A percentile compares a stretch with the other conserved stretches of the same genome.
Evolutionary conservation across 345 rosid species (phyloP).

Genomic region (Nasturtium officinale): DNA sequence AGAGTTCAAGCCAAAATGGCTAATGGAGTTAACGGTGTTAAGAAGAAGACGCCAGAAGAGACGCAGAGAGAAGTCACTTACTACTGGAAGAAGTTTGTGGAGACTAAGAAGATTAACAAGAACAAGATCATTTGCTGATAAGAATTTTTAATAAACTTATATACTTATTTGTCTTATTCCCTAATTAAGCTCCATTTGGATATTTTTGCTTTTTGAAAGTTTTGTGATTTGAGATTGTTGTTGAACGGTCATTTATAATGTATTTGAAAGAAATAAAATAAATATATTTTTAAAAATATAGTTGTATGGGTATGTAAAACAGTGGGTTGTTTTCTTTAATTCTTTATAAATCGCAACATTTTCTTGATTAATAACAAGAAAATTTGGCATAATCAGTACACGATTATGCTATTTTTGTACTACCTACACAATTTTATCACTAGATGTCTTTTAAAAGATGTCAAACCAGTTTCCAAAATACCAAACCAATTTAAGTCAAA

Average conservation of each 20-base stretch:
- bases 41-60: constrained; percentile 80
- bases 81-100: constrained; percentile 76
- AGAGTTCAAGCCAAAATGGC: constrained; percentile 48
- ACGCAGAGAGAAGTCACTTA: constrained; percentile 66
- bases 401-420: neutral
- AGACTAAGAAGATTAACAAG: constrained; percentile 53
- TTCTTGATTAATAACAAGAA: neutral
- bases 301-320: neutral
- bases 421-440: too few relatives aligned
- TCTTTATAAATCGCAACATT: too few relatives aligned
- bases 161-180: neutral
- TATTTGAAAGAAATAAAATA: neutral
- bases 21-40: constrained; percentile 35
- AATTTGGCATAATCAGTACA: neutral
- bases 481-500: too few relatives aligned
- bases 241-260: neutral
- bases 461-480: neutral
- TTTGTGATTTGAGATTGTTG: constrained; percentile 7
- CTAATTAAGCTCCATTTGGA: constrained; percentile 3
- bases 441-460: neutral
- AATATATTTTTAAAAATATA: constrained; percentile 1
- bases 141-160: neutral
- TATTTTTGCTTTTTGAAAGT: neutral
- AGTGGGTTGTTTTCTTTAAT: too few relatives aligned
- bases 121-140: constrained; percentile 57